These are phyloP conservation scores for Cichorium intybus DNA, from an alignment of 140 eudicot genomes.

Conservation along the genomic window DNA sequence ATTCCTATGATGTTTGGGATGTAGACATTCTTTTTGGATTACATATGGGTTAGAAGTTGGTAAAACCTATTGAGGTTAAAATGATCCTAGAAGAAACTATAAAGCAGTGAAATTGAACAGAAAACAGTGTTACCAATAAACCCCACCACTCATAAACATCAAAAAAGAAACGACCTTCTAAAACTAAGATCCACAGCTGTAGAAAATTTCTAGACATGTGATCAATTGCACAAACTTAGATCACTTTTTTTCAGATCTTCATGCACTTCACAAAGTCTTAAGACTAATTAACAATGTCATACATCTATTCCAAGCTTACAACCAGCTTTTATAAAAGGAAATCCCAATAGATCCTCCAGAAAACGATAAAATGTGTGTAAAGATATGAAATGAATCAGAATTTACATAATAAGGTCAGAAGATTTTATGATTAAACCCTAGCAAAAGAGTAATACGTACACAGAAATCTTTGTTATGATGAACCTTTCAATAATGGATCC, in stretches of 20 bases:
- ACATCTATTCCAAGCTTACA: background rate
- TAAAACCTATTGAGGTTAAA: background rate
- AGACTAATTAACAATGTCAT: background rate
- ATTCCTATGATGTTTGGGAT: too few relatives aligned
- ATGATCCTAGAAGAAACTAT: background rate
- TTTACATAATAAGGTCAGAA: background rate
- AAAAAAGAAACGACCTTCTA: background rate
- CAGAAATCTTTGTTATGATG: background rate
- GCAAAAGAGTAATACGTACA: background rate
- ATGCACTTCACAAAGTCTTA: background rate
- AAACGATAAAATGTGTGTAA: background rate
- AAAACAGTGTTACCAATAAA: background rate
- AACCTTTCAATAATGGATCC: background rate
- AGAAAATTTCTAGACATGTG: background rate
- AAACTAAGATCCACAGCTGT: background rate
- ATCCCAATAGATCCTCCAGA: background rate
- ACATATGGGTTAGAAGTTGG: too few relatives aligned
- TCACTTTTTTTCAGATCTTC: background rate
- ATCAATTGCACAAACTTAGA: background rate
- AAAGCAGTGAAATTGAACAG: background rate
- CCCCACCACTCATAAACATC: background rate
- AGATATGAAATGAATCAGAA: background rate
- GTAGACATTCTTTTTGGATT: too few relatives aligned
- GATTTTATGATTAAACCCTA: background rate
- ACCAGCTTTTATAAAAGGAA: background rate